Evolutionary conservation across 2,329 filamentous ascomycete genomes (phyloP).

Genomic region (Colletotrichum tamarilloi): DNA sequence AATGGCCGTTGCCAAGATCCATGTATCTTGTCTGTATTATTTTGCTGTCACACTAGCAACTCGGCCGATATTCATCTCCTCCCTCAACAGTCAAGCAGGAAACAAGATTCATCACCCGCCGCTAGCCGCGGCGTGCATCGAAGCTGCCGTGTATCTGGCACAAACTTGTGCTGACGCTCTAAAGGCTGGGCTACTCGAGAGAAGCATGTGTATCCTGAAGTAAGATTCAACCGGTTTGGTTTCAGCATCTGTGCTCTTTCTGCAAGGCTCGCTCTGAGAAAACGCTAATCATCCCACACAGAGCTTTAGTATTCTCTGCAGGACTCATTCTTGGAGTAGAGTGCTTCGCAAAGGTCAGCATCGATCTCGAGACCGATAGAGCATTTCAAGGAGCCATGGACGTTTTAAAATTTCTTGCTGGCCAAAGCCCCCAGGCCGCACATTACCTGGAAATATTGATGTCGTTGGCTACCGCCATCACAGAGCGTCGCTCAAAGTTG

Average conservation of each 20-base stretch:
- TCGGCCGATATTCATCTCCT: slow-evolving; percentile 40
- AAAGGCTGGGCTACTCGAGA: not conserved
- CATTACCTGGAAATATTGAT: not conserved
- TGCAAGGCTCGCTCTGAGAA: too few species aligned
- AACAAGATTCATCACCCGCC: not conserved
- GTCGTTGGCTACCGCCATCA: not conserved
- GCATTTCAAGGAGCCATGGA: not conserved
- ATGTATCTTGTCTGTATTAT: slow-evolving; percentile 68
- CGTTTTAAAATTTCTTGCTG: not conserved
- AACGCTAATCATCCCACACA: not conserved
- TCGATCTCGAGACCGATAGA: not conserved
- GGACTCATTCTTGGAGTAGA: not conserved
- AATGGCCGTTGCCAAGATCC: slow-evolving; percentile 59
- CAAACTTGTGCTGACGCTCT: not conserved
- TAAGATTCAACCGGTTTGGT: not conserved
- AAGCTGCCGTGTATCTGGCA: not conserved
- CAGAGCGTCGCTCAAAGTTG: not conserved
- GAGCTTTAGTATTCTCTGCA: not conserved
- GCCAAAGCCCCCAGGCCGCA: not conserved
- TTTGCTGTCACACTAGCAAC: slow-evolving; percentile 69
- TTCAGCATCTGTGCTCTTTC: not conserved
- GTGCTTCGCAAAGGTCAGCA: not conserved
- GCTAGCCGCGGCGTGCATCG: not conserved
- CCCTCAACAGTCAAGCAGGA: not conserved
- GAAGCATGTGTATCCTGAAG: not conserved